A percentile compares a stretch with the other conserved stretches of the same genome.
These are phyloP conservation scores for Pythium coloratum DNA, from an alignment of 352 stramenopile species.

Conservation along the genomic window DNA sequence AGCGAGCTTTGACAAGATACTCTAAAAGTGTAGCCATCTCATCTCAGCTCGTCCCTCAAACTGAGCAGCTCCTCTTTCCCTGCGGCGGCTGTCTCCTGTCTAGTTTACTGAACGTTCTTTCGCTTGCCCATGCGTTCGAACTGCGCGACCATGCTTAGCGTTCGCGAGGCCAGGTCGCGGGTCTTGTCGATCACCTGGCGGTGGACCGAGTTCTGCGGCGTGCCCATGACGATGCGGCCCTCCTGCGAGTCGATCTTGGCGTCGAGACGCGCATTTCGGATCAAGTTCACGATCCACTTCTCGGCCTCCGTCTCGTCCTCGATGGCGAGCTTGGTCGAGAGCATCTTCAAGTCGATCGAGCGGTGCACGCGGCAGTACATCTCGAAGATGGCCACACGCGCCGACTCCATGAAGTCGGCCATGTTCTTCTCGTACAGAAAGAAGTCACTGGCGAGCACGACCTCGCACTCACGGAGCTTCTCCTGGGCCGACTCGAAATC, in stretches of 20 bases:
- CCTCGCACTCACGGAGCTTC: conserved; percentile 92
- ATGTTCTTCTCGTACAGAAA: conserved; percentile 97
- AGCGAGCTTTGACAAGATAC: neutral
- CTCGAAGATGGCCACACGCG: conserved; percentile 98
- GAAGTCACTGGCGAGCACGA: conserved; percentile 96
- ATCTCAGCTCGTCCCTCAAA: neutral
- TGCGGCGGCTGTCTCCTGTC: conserved; percentile 6
- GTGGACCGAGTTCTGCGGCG: conserved; percentile 92
- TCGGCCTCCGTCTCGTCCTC: conserved; percentile 95
- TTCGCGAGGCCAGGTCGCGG: conserved; percentile 93
- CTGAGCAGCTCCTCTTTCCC: neutral
- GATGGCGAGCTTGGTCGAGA: conserved; percentile 97
- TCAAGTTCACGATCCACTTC: conserved; percentile 99
- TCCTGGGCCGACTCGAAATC: conserved; percentile 98
- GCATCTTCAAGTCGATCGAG: conserved; percentile 97
- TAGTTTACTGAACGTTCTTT: conserved; percentile 64
- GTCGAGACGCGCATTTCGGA: conserved; percentile 95
- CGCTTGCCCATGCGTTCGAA: conserved; percentile 86
- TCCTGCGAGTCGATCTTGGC: conserved; percentile 98
- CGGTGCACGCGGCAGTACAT: conserved; percentile 99
- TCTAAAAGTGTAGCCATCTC: conserved; percentile 1
- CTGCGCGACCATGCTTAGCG: conserved; percentile 85
- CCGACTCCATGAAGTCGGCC: conserved; percentile 98
- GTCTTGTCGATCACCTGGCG: conserved; percentile 98
- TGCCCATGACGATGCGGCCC: conserved; percentile 97